phyloP scores from a whole-genome alignment of 140 eudicot species.

The Oenanthe javanica region DNA sequence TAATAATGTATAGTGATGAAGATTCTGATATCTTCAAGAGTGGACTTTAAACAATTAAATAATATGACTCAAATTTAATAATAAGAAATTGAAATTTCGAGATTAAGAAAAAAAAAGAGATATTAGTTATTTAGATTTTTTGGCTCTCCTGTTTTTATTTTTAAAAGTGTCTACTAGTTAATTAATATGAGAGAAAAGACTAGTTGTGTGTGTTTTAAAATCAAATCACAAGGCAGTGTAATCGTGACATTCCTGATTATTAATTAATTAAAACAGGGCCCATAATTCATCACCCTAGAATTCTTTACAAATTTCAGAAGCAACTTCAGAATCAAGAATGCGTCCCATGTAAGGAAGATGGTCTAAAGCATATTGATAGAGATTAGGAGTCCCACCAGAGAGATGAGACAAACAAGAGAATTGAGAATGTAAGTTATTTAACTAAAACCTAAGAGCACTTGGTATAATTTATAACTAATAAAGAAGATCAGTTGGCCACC shows the following conservation, averaged over 20 bases:
- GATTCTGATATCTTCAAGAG: not conserved
- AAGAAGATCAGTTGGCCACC: slow-evolving; percentile 10
- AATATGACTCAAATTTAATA: not conserved
- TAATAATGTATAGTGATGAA: not conserved
- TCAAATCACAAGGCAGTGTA: not conserved
- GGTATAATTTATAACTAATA: not conserved
- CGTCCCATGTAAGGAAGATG: not conserved
- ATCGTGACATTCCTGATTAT: not conserved
- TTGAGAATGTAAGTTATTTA: not conserved
- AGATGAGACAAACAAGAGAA: not conserved
- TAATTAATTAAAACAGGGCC: too few species aligned
- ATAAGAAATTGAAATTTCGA: not conserved
- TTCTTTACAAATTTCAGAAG: not conserved
- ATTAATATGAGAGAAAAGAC: not conserved
- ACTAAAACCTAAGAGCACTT: not conserved
- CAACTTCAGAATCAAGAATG: not conserved
- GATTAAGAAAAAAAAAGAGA: not conserved
- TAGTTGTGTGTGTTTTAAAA: not conserved
- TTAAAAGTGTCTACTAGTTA: not conserved
- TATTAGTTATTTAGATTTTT: too few species aligned
- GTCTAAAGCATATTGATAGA: not conserved
- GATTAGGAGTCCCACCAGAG: slow-evolving; percentile 4
- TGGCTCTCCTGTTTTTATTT: too few species aligned
- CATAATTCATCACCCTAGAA: not conserved
- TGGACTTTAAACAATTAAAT: not conserved